Evolutionary conservation across 352 stramenopile species (phyloP), one percentile per base, ranked within the genome.

Genomic region (Globisporangium cystogenes): DNA sequence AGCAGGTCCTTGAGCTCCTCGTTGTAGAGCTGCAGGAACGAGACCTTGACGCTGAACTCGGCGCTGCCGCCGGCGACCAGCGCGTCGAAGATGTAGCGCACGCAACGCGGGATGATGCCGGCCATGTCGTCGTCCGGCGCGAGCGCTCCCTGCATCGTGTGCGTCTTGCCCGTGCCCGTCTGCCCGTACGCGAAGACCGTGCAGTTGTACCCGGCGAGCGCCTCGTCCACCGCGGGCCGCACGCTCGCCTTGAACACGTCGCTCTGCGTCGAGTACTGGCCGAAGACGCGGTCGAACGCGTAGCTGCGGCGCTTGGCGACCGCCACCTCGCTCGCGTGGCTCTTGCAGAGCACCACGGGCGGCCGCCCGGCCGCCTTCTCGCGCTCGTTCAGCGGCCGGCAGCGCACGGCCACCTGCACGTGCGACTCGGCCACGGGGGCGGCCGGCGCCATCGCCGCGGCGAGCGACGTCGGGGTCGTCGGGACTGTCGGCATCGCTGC

Each of bases 11-110:
- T 90, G 8, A 98, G 72, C 54, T 99, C 96, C 73, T 99, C 97
- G 58, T 99, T 99, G 82, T 99, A 99, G 47, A 99, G 87, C 79
- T 99, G 96, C 51, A 99, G 73, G 67, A 98, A 99, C 37, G 90
- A 98, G 24, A 98, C 92, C 27, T 89, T 94, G 43, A 99, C 94
- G 42, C 76, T 94, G 61, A 96, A 98, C 60, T 96, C 86, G 57
- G 96, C 88, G 46, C 90, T 67, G 24, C 74, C 87, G 24, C 75
- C 87, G 23, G 84, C 64, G 57, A 98, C 84, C 36, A 99, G 68
- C 24, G 86, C 69, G 41, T 98, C 82, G 51, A 99, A 99, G 52
- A 99, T 99, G 44, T 87, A 90, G 48, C 80, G 68, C 18, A 98
- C 89, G 29, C 85, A 87, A 27, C 96, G 83, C 18, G 96, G 96